A percentile compares a stretch with the other conserved stretches of the same genome.
These are phyloP conservation scores for Phytophthora vignae DNA, from an alignment of 352 stramenopile species.

Conservation along the genomic window DNA sequence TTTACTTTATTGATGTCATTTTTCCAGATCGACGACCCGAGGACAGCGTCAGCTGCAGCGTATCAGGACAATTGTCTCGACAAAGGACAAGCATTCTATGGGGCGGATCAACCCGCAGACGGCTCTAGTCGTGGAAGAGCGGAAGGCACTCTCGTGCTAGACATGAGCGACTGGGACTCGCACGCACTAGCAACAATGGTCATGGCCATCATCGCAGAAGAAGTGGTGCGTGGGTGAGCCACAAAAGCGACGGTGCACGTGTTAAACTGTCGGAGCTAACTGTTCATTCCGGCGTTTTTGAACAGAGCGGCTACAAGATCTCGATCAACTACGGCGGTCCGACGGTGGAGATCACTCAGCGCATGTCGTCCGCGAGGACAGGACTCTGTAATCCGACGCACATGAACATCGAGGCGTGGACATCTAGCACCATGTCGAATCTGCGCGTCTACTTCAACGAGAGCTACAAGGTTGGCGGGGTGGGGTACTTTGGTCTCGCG, in stretches of 20 bases:
- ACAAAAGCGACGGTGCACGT: no score
- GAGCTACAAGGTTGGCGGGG: conserved; percentile 39
- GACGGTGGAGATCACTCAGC: conserved; percentile 28
- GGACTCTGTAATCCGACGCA: conserved; percentile 63
- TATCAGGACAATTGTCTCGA: not conserved
- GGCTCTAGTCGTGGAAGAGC: conserved; percentile 14
- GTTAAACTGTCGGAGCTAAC: no score
- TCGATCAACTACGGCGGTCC: conserved; percentile 21
- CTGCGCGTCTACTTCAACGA: conserved; percentile 62
- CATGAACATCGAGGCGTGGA: conserved; percentile 67
- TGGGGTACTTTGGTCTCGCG: conserved; percentile 53
- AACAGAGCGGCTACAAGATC: conserved; percentile 44
- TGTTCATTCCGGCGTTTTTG: no score
- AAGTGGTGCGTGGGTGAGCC: conserved; percentile 57
- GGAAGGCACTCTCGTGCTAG: conserved; percentile 38
- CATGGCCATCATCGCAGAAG: conserved; percentile 52
- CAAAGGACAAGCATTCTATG: conserved; percentile 27
- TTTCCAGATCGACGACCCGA: not conserved
- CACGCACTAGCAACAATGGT: conserved; percentile 48
- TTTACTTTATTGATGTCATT: no score
- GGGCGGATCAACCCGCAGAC: conserved; percentile 23
- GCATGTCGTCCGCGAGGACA: conserved; percentile 41
- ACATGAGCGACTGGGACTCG: conserved; percentile 49
- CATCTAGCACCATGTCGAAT: conserved; percentile 35
- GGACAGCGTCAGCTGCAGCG: not conserved